Conservation (phyloP, 2,329 filamentous ascomycete species). For the Grosmannia huntii region DNA sequence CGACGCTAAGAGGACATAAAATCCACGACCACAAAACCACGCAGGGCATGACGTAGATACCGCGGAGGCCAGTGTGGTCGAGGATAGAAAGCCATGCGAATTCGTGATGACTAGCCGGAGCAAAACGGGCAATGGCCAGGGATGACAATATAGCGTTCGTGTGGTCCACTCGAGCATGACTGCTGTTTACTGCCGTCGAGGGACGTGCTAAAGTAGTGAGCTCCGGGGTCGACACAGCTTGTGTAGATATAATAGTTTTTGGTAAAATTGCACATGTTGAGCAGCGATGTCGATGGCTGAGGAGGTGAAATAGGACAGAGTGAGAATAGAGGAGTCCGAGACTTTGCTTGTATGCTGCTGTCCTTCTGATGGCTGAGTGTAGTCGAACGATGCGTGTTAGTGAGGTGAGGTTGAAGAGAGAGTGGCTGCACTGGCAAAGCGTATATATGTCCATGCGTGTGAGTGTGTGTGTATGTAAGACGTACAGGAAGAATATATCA, state of each 20-base stretch:
- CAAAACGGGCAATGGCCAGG: conserved; percentile 50
- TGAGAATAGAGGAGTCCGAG: neutral
- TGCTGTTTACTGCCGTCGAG: conserved; percentile 50
- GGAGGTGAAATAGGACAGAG: neutral
- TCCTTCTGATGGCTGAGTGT: neutral
- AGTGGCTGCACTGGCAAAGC: neutral
- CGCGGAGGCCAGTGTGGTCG: neutral
- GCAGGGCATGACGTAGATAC: neutral
- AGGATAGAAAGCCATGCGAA: too few relatives aligned
- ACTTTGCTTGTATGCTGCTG: neutral
- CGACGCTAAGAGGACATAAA: neutral
- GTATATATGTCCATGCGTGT: neutral
- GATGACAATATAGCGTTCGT: conserved; percentile 62
- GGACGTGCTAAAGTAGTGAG: conserved; percentile 59
- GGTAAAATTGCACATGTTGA: conserved; percentile 49
- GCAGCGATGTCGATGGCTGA: neutral
- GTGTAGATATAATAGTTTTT: conserved; percentile 71
- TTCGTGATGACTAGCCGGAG: neutral
- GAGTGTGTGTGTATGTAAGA: neutral
- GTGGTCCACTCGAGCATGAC: conserved; percentile 50
- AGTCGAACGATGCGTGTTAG: neutral
- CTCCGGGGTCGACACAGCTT: conserved; percentile 52
- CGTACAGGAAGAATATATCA: neutral
- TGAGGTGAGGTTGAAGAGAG: neutral
- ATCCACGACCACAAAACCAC: neutral